Base-by-base conservation (phyloP, 768 basidiomycete species). In the Boletus fagicola region DNA sequence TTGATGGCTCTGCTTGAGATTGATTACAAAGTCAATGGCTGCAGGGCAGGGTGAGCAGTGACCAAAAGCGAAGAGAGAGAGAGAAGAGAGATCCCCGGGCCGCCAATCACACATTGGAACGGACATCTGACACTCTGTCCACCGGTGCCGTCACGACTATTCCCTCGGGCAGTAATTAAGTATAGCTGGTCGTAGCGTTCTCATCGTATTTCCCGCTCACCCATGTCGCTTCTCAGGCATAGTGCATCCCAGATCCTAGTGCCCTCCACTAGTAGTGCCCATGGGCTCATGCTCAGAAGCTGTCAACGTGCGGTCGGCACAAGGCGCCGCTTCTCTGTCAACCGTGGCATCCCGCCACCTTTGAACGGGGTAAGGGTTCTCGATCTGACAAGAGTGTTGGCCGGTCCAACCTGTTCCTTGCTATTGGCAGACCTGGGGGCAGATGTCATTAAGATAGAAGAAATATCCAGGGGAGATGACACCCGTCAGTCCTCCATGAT, bases 391-490 rank as follows among this genome's bases (percentile, higher is more conserved):
- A 82, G 95, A 30, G 89, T 97, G 1, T 76, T 98, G 49, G 94
- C 94, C n/a, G 94, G 92, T 0, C 94, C 94, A 33, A 88, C 88
- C 1, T 84, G 88, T n/a, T 91, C 93, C 2, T 91, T 95, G 94
- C 80, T 96, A 58, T 79, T 97, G n/a, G 94, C 87, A 8, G 93
- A 95, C 74, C 75, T 95, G 36, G 88, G 92, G 1, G 95, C 95
- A 47, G 93, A 98, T 68, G 93, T 98, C 30, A 83, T 97, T 71
- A 98, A 97, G 71, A 84, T 97, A 6, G 93, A 95, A 68, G 89
- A 92, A 68, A 77, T 83, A 51, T 77, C 79, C 44, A 81, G 78
- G 57, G 95, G 95, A 24, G 95, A 98, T 66, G 95, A 98, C 74
- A 98, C 95, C 33, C 83, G 93, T 83, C 74, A 68, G 80, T 76